A percentile compares a stretch with the other conserved stretches of the same genome.
phyloP scores from a whole-genome alignment of 1,284 basidiomycete species.

The Puccinia hordei region DNA sequence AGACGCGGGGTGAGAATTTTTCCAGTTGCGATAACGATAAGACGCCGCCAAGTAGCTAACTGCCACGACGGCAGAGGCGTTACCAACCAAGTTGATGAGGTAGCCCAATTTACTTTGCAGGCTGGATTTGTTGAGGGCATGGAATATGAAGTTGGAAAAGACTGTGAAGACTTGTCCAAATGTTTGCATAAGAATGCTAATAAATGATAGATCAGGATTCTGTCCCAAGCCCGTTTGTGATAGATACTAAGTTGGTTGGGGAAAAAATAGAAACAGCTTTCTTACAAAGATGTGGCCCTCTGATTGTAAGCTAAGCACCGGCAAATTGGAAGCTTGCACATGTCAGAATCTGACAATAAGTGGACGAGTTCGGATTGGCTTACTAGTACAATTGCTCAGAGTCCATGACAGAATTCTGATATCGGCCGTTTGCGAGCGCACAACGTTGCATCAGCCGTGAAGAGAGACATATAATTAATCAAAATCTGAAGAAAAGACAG shows the following conservation, averaged over 20 bases:
- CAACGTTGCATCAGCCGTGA: background rate
- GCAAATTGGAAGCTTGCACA: background rate
- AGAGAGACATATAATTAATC: background rate
- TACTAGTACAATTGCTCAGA: conserved; percentile 33
- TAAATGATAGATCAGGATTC: background rate
- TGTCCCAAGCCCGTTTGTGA: background rate
- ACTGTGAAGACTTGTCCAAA: conserved; percentile 22
- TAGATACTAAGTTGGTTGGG: too few species aligned
- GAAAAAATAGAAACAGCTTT: background rate
- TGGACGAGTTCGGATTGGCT: background rate
- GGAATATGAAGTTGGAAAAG: conserved; percentile 24
- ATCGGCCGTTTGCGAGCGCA: background rate
- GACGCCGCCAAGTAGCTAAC: conserved; percentile 2
- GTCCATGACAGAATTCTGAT: conserved; percentile 43
- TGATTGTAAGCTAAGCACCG: conserved; percentile 14
- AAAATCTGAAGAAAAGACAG: background rate
- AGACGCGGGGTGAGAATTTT: background rate
- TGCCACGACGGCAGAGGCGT: background rate
- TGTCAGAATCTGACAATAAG: background rate
- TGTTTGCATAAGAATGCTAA: conserved; percentile 27
- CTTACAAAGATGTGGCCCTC: conserved; percentile 15
- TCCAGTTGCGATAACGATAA: background rate
- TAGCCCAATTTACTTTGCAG: conserved; percentile 6
- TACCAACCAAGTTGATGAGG: conserved; percentile 8
- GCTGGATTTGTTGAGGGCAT: background rate